phyloP scores from a whole-genome alignment of 257 asterid genomes.

The Solanum ossicruentum region DNA sequence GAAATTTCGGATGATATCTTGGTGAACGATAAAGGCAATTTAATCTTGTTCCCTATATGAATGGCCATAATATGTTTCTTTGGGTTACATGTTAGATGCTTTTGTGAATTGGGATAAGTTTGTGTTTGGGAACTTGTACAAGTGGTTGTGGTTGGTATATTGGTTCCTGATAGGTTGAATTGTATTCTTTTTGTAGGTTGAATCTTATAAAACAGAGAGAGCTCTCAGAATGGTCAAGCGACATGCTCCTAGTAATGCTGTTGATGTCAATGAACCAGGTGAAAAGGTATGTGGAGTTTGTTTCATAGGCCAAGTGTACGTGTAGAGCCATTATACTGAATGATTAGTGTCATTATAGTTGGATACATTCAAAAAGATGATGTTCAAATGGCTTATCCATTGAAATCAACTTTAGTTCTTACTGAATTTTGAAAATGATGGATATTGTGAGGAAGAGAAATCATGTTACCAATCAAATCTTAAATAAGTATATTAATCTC shows the following conservation, averaged over 20 bases:
- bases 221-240: constrained; percentile 68
- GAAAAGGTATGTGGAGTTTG: constrained; percentile 5
- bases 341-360: neutral
- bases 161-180: neutral
- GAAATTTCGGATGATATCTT: neutral
- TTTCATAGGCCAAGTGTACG: neutral
- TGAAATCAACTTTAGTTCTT: neutral
- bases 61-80: neutral
- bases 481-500: neutral
- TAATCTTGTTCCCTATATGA: neutral
- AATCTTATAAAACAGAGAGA: constrained; percentile 48
- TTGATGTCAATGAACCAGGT: constrained; percentile 20
- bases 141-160: neutral
- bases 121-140: neutral
- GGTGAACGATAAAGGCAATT: neutral
- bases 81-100: neutral
- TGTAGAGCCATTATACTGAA: neutral
- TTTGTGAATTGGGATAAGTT: neutral
- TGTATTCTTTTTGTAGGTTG: constrained; percentile 42
- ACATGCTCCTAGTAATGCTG: constrained; percentile 36
- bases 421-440: neutral
- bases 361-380: neutral
- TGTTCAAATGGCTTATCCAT: neutral
- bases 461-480: neutral
- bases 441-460: neutral